Conservation (phyloP, 2,329 filamentous ascomycete species). For the Endothia cerciana region DNA sequence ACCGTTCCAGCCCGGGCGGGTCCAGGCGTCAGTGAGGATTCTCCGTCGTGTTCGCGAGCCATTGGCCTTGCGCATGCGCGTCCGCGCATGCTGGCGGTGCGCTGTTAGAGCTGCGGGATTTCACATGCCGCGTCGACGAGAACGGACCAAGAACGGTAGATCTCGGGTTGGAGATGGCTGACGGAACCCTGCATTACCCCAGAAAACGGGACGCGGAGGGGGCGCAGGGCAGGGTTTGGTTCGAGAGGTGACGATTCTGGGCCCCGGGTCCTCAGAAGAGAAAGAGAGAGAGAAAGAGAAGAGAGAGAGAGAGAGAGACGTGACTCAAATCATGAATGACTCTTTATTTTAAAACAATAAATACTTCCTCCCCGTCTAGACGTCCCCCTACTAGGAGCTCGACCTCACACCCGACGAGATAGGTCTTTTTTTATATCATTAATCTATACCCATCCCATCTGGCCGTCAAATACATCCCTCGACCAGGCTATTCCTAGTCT, state of each 20-base stretch:
- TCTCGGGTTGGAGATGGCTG: not conserved
- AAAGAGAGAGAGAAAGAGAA: not conserved
- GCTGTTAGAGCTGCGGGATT: not conserved
- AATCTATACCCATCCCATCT: too few species aligned
- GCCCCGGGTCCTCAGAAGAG: too few species aligned
- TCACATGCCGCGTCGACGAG: not conserved
- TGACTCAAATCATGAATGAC: too few species aligned
- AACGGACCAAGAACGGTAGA: not conserved
- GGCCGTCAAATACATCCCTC: too few species aligned
- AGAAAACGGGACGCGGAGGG: slow-evolving; percentile 15
- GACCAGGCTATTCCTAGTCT: not conserved
- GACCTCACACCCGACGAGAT: not conserved
- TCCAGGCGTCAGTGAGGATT: too few species aligned
- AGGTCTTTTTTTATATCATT: too few species aligned
- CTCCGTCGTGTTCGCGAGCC: not conserved
- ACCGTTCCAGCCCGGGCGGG: too few species aligned
- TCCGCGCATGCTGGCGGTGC: not conserved
- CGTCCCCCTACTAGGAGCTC: not conserved
- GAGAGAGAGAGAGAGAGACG: not conserved
- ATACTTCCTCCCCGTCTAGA: not conserved
- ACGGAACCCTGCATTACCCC: slow-evolving; percentile 18
- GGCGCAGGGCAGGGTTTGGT: slow-evolving; percentile 13
- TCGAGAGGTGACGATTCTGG: slow-evolving; percentile 9
- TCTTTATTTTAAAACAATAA: not conserved
- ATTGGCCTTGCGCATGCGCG: not conserved